Conservation (phyloP, 257 asterid species). For the Ilex aquifolium region DNA sequence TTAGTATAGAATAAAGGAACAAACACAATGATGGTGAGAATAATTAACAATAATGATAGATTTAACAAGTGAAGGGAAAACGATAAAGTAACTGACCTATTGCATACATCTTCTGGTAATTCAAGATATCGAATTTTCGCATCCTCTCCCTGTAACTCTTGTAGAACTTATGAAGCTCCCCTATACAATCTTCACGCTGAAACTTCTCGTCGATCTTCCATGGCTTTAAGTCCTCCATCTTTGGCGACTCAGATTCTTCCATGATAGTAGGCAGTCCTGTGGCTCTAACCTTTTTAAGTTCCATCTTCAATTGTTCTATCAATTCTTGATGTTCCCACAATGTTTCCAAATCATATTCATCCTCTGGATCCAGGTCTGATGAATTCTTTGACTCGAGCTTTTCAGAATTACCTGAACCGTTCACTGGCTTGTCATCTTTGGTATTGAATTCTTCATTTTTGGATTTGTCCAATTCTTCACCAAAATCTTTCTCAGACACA, state of each 20-base stretch:
- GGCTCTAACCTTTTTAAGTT: constrained; percentile 65
- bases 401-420: constrained; percentile 19
- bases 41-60: constrained; percentile 1
- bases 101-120: constrained; percentile 98
- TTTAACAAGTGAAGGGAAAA: neutral
- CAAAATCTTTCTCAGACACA: constrained; percentile 34
- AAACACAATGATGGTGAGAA: neutral
- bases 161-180: constrained; percentile 77
- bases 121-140: constrained; percentile 87
- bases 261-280: constrained; percentile 88
- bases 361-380: constrained; percentile 21
- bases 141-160: constrained; percentile 74
- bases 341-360: constrained; percentile 56
- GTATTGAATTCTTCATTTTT: neutral
- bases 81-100: constrained; percentile 53
- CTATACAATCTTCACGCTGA: constrained; percentile 59
- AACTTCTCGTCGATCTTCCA: constrained; percentile 83
- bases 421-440: constrained; percentile 9
- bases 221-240: constrained; percentile 77
- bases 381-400: constrained; percentile 25
- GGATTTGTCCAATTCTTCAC: constrained; percentile 14
- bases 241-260: constrained; percentile 82
- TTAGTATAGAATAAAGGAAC: neutral
- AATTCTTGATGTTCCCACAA: constrained; percentile 99
- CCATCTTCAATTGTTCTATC: constrained; percentile 86